Evolutionary conservation across 169 alveolate genomes (phyloP).

Genomic region (Pseudocohnilembus persalinus): DNA sequence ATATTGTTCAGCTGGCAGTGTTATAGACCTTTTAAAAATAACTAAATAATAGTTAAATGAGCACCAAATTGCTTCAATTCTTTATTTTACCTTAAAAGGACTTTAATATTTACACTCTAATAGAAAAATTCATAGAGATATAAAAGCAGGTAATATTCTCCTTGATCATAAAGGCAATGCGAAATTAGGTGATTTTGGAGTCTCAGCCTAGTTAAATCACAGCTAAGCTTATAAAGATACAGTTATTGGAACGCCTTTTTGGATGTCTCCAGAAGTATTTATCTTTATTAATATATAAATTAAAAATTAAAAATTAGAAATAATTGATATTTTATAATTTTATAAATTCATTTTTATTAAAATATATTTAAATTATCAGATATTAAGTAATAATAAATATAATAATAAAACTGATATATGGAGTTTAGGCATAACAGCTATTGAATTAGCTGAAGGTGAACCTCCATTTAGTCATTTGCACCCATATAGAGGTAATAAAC

Average conservation of each 20-base stretch:
- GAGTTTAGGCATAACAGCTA: constrained; percentile 85
- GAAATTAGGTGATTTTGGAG: constrained; percentile 86
- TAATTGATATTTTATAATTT: constrained; percentile 40
- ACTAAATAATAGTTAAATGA: constrained; percentile 45
- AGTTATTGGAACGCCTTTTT: constrained; percentile 92
- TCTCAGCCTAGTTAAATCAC: constrained; percentile 48
- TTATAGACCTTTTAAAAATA: constrained; percentile 73
- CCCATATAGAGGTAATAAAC: constrained; percentile 46
- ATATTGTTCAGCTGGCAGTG: constrained; percentile 84
- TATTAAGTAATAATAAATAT: constrained; percentile 61
- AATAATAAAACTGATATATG: constrained; percentile 84
- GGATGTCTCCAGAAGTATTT: constrained; percentile 90
- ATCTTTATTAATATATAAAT: too few species aligned
- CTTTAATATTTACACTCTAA: constrained; percentile 74
- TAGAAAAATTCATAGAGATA: constrained; percentile 84
- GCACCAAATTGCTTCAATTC: constrained; percentile 66
- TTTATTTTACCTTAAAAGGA: constrained; percentile 70
- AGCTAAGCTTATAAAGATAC: constrained; percentile 52
- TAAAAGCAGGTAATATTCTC: constrained; percentile 88
- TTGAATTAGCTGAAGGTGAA: constrained; percentile 85
- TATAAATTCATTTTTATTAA: constrained; percentile 56
- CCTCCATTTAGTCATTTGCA: constrained; percentile 77
- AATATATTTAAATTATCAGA: constrained; percentile 71
- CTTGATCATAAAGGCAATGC: constrained; percentile 74
- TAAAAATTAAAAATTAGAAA: constrained; percentile 45